phyloP scores from a whole-genome alignment of 176 grass and related monocot genomes.

The Eleusine indica region DNA sequence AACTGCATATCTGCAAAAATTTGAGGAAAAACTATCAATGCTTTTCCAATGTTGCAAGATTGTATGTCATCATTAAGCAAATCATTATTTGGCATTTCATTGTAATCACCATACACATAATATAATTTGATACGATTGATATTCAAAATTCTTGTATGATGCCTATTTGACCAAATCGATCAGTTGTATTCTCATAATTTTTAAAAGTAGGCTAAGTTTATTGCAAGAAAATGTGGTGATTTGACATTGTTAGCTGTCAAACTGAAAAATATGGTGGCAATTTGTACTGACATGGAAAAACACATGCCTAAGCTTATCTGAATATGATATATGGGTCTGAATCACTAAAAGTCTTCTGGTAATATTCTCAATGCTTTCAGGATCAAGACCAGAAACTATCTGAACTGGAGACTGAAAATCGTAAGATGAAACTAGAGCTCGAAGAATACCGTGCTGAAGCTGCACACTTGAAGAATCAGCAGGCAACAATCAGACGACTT shows the following conservation, averaged over 20 bases:
- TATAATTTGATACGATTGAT: background rate
- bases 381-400: constrained; percentile 97
- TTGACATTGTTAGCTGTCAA: constrained; percentile 26
- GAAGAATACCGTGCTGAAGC: constrained; percentile 95
- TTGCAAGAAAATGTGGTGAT: background rate
- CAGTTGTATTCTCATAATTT: background rate
- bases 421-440: constrained; percentile 99
- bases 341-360: constrained; percentile 21
- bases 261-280: constrained; percentile 20
- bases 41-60: constrained; percentile 21
- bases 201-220: background rate
- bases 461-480: constrained; percentile 93
- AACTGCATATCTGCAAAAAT: background rate
- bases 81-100: constrained; percentile 9
- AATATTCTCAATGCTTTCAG: constrained; percentile 47
- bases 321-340: constrained; percentile 14
- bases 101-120: background rate
- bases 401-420: constrained; percentile 94
- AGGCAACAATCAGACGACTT: constrained; percentile 96
- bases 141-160: background rate
- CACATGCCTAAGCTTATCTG: background rate
- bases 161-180: background rate
- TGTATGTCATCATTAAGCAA: constrained; percentile 20
- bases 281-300: background rate
- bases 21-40: background rate